Evolutionary conservation across 1,139 yeast genomes (phyloP).

Genomic region (Pichia sp.): DNA sequence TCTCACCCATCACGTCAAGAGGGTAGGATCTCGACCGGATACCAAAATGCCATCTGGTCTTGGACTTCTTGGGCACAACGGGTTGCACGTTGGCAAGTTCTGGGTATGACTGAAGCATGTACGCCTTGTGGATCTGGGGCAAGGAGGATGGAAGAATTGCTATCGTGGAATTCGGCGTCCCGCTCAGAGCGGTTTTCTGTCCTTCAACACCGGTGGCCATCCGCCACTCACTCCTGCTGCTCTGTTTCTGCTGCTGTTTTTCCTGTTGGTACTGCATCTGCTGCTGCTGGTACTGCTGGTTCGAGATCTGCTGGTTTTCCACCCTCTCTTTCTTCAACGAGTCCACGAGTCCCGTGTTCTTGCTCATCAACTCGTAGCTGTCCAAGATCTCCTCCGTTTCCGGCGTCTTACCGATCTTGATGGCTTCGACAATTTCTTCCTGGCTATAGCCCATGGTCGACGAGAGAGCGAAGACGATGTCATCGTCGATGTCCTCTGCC

Average conservation of each 20-base stretch:
- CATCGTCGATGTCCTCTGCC: constrained; percentile 58
- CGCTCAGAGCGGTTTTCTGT: constrained; percentile 25
- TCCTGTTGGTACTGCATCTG: constrained; percentile 12
- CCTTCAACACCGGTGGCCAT: constrained; percentile 28
- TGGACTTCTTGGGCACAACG: constrained; percentile 74
- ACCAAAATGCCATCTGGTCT: constrained; percentile 98
- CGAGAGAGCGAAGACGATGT: constrained; percentile 71
- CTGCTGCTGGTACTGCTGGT: constrained; percentile 7
- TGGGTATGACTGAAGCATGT: constrained; percentile 59
- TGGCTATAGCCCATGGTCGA: constrained; percentile 90
- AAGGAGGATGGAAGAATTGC: constrained; percentile 91
- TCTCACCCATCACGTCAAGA: constrained; percentile 97
- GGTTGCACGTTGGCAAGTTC: constrained; percentile 63
- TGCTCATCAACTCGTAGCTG: constrained; percentile 84
- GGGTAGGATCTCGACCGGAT: constrained; percentile 95
- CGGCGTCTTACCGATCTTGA: constrained; percentile 39
- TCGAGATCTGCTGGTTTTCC: constrained; percentile 8
- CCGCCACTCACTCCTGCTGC: constrained; percentile 24
- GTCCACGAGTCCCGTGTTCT: constrained; percentile 66
- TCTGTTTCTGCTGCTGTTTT: constrained; percentile 9
- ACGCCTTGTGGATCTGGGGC: constrained; percentile 92
- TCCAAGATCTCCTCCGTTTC: constrained; percentile 77
- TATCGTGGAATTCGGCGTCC: constrained; percentile 62
- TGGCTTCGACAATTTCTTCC: constrained; percentile 78
- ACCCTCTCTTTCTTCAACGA: constrained; percentile 51